Base-by-base conservation (phyloP, 129 eudicot genomes). In the Scalesia atractyloides region DNA sequence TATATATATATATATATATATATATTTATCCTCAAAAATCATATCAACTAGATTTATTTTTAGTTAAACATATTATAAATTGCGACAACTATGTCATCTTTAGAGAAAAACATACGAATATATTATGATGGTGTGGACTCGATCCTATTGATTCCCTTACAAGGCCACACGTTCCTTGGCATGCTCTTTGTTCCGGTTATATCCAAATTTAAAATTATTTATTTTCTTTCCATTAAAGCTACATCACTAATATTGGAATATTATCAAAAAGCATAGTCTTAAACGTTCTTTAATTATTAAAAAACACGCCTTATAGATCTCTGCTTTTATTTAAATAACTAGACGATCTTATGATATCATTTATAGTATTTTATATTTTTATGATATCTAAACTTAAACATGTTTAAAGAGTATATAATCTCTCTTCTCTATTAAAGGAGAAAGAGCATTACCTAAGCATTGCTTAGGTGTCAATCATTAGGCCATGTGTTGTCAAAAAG, bases 161-260 rank as follows among this genome's bases (percentile, higher is more conserved):
- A 63, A 52, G 77, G 77, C 22, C 72, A 63, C 77, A 70, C 82
- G 82, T 76, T 66, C 80, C 37, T 66, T 30, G 51, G 74, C 80
- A 76, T 67, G 68, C 73, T 76, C 47, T 73, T 76, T 33, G 20
- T 44, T 41, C 58, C 58, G 15, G 8, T 66, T 53, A 15, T 75
- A 17, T 43, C 30, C 44, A 36, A 59, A 24, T 26, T 56, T 65
- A 51, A 53, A 15, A 52, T 64, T 7, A 67, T 36, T 30, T 24
- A 0, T 68, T 14, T 26, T 51, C 7, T 69, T 48, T 44, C 22
- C 26, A 24, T 48, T 66, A 46, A 47, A 67, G 41, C 1, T 48
- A 15, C 39, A 67, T 24, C 9, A 47, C 22, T 14, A 22, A 5
- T 67, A 47, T 67, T 6, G 44, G 59, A 66, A 44, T 46, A 46